Evolutionary conservation across 2,329 filamentous ascomycete species (phyloP).

Genomic region (Clonostachys chloroleuca): DNA sequence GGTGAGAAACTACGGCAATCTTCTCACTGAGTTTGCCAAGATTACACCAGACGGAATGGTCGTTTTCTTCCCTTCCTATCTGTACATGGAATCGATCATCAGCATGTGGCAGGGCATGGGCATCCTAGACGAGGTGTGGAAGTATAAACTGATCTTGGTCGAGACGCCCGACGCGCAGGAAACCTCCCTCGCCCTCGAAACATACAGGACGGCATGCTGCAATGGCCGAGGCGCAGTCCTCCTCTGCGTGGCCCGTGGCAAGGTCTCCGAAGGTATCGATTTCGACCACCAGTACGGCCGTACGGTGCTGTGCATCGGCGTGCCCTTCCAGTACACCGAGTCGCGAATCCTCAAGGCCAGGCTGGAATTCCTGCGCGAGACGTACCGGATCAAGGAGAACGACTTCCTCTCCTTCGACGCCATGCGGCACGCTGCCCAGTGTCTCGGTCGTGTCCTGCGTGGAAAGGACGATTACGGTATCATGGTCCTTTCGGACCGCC

Average conservation of each 20-base stretch:
- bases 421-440: constrained; percentile 98
- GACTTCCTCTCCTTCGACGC: constrained; percentile 98
- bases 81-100: constrained; percentile 99
- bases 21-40: constrained; percentile 92
- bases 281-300: constrained; percentile 98
- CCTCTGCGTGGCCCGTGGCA: constrained; percentile 92
- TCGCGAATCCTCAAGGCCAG: constrained; percentile 94
- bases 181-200: constrained; percentile 91
- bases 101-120: constrained; percentile 99
- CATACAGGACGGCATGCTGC: constrained; percentile 94
- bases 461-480: constrained; percentile 99
- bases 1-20: constrained; percentile 92
- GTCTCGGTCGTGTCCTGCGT: constrained; percentile 85
- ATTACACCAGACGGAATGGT: constrained; percentile 96
- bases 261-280: constrained; percentile 97
- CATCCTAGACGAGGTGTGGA: constrained; percentile 96
- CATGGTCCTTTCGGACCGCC: constrained; percentile 94
- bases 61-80: constrained; percentile 98
- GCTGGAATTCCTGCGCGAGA: constrained; percentile 93
- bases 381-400: constrained; percentile 92
- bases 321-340: constrained; percentile 98
- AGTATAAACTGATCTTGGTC: constrained; percentile 96
- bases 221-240: constrained; percentile 93
- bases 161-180: constrained; percentile 98
- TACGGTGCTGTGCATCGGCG: constrained; percentile 92